A percentile compares a stretch with the other conserved stretches of the same genome.
Conservation (phyloP, 2,329 filamentous ascomycete species). For the Neoarthrinium moseri region DNA sequence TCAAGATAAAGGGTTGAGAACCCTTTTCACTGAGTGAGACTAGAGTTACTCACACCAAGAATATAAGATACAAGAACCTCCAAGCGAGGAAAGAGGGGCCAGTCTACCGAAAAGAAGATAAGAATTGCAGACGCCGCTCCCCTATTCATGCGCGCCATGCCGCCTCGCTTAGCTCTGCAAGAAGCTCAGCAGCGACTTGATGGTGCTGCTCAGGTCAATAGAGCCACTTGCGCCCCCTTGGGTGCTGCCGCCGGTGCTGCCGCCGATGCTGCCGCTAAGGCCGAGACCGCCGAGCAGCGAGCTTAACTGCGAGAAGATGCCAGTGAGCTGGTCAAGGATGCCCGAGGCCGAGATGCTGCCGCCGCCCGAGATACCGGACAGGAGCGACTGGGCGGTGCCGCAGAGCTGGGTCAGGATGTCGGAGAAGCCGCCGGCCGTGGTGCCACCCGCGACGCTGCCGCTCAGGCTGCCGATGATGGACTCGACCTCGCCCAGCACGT, state of each 20-base stretch:
- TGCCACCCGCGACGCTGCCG: slow-evolving; percentile 1
- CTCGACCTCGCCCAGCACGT: slow-evolving; percentile 7
- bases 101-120: too few relatives aligned
- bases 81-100: too few relatives aligned
- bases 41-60: too few relatives aligned
- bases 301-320: background rate
- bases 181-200: slow-evolving; percentile 2
- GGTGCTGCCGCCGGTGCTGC: background rate
- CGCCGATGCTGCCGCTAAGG: background rate
- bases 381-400: slow-evolving; percentile 1
- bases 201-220: background rate
- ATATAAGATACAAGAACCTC: too few relatives aligned
- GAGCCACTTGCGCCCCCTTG: background rate
- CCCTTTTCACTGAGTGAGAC: too few relatives aligned
- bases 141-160: too few relatives aligned
- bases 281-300: background rate
- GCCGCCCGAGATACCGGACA: slow-evolving; percentile 4
- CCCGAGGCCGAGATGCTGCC: slow-evolving; percentile 1
- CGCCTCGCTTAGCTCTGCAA: slow-evolving; percentile 4
- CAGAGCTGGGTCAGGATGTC: background rate
- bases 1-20: too few relatives aligned
- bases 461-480: slow-evolving; percentile 1
- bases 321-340: background rate
- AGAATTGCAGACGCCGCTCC: too few relatives aligned
- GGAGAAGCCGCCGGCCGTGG: background rate